Conservation (phyloP, 768 basidiomycete species). For the Saitozyma sp. region DNA sequence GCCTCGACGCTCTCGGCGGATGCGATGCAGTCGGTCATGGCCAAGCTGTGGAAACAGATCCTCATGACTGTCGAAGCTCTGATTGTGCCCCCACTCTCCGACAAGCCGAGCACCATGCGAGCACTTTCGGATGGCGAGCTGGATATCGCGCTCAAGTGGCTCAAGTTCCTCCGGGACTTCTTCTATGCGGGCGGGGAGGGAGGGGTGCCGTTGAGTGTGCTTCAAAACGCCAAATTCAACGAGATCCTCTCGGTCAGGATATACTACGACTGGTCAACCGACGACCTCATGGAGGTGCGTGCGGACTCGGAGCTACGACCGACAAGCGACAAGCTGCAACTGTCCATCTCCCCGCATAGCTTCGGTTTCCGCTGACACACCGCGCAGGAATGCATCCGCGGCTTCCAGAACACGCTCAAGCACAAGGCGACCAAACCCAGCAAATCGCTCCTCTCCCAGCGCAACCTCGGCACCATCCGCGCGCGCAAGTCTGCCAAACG, state of each 20-base stretch:
- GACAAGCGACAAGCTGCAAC: too few relatives aligned
- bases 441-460: slow-evolving; percentile 88
- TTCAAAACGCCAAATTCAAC: slow-evolving; percentile 93
- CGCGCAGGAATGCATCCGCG: slow-evolving; percentile 89
- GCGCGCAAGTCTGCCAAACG: slow-evolving; percentile 90
- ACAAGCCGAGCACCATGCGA: slow-evolving; percentile 82
- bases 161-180: slow-evolving; percentile 94
- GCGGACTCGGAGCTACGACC: neutral
- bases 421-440: slow-evolving; percentile 80
- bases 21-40: slow-evolving; percentile 88
- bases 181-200: slow-evolving; percentile 86
- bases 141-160: slow-evolving; percentile 95
- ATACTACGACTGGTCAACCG: slow-evolving; percentile 84
- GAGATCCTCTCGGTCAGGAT: slow-evolving; percentile 85
- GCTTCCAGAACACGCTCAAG: slow-evolving; percentile 85
- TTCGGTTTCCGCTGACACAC: neutral
- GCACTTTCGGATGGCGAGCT: slow-evolving; percentile 93
- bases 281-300: slow-evolving; percentile 54
- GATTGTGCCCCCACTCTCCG: slow-evolving; percentile 85
- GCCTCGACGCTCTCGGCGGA: slow-evolving; percentile 81
- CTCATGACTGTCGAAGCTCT: slow-evolving; percentile 78
- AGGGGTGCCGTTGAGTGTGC: slow-evolving; percentile 75
- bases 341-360: too few relatives aligned
- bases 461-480: slow-evolving; percentile 94
- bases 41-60: slow-evolving; percentile 93